Base-by-base conservation (phyloP, 345 rosid species). In the Pugionium dolabratum region DNA sequence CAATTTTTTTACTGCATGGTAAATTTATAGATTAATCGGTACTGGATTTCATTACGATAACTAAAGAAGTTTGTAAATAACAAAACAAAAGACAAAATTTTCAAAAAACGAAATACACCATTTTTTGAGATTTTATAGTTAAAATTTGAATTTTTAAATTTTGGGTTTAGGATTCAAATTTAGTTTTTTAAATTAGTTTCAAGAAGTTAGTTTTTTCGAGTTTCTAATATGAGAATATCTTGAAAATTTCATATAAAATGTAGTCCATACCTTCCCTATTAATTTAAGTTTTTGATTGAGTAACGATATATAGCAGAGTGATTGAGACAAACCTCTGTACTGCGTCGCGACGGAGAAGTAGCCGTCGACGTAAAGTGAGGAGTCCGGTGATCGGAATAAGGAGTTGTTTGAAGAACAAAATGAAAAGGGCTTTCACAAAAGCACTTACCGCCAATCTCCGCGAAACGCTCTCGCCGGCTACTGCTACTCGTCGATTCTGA, bases 351-450 rank as follows among this genome's bases (percentile, higher is more conserved):
- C 51, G 93, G 97, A 5, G 97, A 86, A 7, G 79, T 60, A 0
- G 78, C 78, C 82, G 95, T 85, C 55, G 97, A 88, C 0, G 86
- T 53, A 70, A 88, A 86, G 10, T 78, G 84, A 45, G 94, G 92
- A 7, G 96, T 84, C 65, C 75, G 76, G 69, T 67, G 61, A 40
- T 83, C 86, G 70, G 86, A 69, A 33, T 87, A 64, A 39, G 94
- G 77, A 73, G 80, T 79, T 60, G 76, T 72, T 33, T 72, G 79
- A 27, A 84, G 88, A 1, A 79, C 88, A 41, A 88, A 85, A 57
- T 72, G 88, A 18, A 88, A 90, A 71, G 92, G 94, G 75, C 92
- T 86, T 27, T 79, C 90, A 53, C 87, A 78, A 72, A 78, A 79
- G 45, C 63, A 68, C 34, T 60, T 54, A 32, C 82, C 91, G 9